Conservation (phyloP, 164 flowering plant genomes). For the Saururus chinensis region DNA sequence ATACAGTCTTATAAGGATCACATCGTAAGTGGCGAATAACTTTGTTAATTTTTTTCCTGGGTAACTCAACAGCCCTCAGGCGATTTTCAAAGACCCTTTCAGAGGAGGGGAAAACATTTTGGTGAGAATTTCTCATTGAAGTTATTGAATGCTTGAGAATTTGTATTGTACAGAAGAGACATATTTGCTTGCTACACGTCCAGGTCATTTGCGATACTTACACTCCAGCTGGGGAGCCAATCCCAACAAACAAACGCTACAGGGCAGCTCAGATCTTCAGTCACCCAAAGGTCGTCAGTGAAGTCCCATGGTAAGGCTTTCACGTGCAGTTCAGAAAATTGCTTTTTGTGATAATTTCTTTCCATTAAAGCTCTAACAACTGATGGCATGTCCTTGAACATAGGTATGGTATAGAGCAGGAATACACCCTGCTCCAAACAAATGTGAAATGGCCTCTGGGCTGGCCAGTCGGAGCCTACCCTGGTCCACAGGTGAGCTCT, state of each 20-base stretch:
- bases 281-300: constrained; percentile 48
- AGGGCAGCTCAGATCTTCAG: constrained; percentile 84
- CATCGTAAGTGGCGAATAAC: background rate
- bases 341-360: too few relatives aligned
- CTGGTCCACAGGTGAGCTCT: constrained; percentile 83
- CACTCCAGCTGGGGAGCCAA: constrained; percentile 92
- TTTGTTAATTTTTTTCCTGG: background rate
- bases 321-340: background rate
- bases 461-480: constrained; percentile 97
- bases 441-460: constrained; percentile 95
- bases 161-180: background rate
- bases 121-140: constrained; percentile 32
- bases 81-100: constrained; percentile 94
- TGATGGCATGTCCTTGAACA: background rate
- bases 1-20: too few relatives aligned
- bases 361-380: background rate
- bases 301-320: constrained; percentile 74
- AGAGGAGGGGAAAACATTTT: constrained; percentile 92
- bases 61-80: constrained; percentile 76
- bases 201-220: constrained; percentile 90
- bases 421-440: constrained; percentile 83
- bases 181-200: background rate
- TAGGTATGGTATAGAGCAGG: constrained; percentile 98
- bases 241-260: constrained; percentile 88
- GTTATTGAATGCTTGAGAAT: background rate